Conservation (phyloP, 1,284 basidiomycete genomes). For the Mycena citricolor region DNA sequence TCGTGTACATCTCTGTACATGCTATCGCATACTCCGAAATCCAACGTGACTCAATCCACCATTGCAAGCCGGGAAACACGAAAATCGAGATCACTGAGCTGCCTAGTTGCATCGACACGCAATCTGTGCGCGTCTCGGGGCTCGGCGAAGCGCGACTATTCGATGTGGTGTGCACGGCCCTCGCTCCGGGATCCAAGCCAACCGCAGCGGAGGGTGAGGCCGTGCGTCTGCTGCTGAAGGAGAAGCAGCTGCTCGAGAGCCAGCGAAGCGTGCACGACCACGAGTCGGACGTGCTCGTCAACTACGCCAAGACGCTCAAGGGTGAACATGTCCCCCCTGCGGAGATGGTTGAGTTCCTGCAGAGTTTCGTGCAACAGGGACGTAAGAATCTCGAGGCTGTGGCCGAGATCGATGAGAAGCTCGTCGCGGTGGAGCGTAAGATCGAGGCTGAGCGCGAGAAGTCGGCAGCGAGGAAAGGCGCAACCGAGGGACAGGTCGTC, state of each 20-base stretch:
- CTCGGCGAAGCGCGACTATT: constrained; percentile 45
- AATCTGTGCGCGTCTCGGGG: constrained; percentile 50
- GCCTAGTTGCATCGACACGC: constrained; percentile 45
- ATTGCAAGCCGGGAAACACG: constrained; percentile 51
- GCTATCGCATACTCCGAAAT: constrained; percentile 7
- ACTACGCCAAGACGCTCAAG: constrained; percentile 43
- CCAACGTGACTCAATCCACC: too few species aligned
- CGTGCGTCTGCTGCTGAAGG: constrained; percentile 36
- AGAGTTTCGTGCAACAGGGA: constrained; percentile 41
- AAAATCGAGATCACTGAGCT: constrained; percentile 47
- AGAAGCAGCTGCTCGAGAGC: constrained; percentile 35
- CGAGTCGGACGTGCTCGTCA: constrained; percentile 40
- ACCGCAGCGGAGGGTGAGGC: constrained; percentile 32
- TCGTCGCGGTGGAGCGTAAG: constrained; percentile 39
- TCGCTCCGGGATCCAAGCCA: constrained; percentile 21
- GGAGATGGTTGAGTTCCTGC: constrained; percentile 41
- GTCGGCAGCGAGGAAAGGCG: constrained; percentile 36
- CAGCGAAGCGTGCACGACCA: constrained; percentile 39
- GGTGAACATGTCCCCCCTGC: constrained; percentile 43
- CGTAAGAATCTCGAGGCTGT: constrained; percentile 38
- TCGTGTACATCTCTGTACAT: background rate
- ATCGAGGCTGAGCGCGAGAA: constrained; percentile 39
- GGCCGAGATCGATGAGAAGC: constrained; percentile 39
- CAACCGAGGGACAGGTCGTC: constrained; percentile 36
- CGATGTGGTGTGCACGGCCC: constrained; percentile 47